These are phyloP conservation scores for Cyberlindnera sargentensis DNA, from an alignment of 805 yeast genomes.

Conservation along the genomic window DNA sequence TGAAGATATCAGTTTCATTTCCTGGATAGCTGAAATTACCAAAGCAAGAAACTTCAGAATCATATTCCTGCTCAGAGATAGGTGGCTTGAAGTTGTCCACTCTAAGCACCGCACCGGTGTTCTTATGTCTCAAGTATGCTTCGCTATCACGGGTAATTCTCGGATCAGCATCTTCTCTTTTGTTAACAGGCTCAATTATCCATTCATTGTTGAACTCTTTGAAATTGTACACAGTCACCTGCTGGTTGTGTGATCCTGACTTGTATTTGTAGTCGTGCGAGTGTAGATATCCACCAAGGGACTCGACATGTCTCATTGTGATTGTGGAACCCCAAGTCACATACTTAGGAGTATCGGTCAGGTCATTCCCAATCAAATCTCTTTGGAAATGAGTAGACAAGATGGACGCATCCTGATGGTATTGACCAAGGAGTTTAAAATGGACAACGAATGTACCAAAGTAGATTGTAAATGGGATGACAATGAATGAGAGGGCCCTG, in stretches of 20 bases:
- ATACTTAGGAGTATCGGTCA: slow-evolving; percentile 46
- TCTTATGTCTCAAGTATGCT: slow-evolving; percentile 62
- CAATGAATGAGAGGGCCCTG: slow-evolving; percentile 37
- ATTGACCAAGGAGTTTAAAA: slow-evolving; percentile 36
- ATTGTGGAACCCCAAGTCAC: slow-evolving; percentile 69
- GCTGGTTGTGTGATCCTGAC: slow-evolving; percentile 66
- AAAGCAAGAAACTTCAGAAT: slow-evolving; percentile 70
- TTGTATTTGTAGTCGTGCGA: slow-evolving; percentile 63
- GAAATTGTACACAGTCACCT: slow-evolving; percentile 64
- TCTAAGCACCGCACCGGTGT: slow-evolving; percentile 61
- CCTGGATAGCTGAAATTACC: slow-evolving; percentile 59
- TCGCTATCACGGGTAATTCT: slow-evolving; percentile 29
- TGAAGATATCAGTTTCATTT: slow-evolving; percentile 65
- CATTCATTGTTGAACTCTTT: slow-evolving; percentile 64
- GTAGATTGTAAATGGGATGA: slow-evolving; percentile 55
- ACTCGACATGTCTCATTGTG: slow-evolving; percentile 60
- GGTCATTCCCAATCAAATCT: slow-evolving; percentile 37
- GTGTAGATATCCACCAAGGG: slow-evolving; percentile 74
- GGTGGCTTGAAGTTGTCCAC: slow-evolving; percentile 76
- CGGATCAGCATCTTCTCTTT: slow-evolving; percentile 26
- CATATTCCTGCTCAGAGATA: slow-evolving; percentile 83
- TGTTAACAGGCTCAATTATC: slow-evolving; percentile 46
- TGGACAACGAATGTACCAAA: slow-evolving; percentile 50
- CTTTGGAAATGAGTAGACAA: slow-evolving; percentile 66
- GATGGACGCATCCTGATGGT: slow-evolving; percentile 51